Percentiles rank a stretch among this genome's conserved stretches.
Conservation (phyloP, 176 grass and related monocot genomes). For the barley (Hordeum vulgare) region DNA sequence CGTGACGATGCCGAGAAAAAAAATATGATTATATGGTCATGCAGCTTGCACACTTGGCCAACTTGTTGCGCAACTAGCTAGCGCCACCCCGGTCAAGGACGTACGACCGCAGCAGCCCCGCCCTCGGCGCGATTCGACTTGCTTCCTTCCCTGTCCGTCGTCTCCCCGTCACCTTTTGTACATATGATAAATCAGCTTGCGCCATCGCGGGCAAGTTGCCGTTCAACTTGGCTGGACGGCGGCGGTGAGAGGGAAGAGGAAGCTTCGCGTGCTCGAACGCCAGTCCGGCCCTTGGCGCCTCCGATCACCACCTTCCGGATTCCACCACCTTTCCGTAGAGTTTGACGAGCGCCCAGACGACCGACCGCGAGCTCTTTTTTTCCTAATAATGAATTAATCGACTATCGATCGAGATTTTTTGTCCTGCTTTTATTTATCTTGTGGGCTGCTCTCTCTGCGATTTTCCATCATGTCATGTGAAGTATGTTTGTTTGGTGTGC, state of each 20-base stretch:
- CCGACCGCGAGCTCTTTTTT: too few species aligned
- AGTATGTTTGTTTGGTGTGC: background rate
- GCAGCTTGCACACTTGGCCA: too few species aligned
- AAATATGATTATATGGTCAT: too few species aligned
- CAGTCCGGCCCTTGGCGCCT: background rate
- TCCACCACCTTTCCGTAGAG: background rate
- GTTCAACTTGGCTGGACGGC: slow-evolving; percentile 9
- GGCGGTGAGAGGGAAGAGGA: background rate
- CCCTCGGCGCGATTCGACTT: background rate
- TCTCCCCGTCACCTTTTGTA: too few species aligned
- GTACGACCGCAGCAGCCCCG: background rate
- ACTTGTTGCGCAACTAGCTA: slow-evolving; percentile 15
- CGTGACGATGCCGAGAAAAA: background rate
- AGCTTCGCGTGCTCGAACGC: background rate
- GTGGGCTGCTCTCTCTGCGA: too few species aligned
- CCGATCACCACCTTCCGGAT: background rate
- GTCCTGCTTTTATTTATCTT: too few species aligned
- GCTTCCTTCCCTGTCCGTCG: background rate
- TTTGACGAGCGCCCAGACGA: background rate
- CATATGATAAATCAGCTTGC: background rate
- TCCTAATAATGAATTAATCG: background rate
- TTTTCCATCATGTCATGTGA: background rate
- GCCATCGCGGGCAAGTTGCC: slow-evolving; percentile 10
- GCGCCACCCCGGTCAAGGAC: background rate
- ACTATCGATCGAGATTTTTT: too few species aligned